Base-by-base conservation (phyloP, 1,284 basidiomycete species). In the Trichosporon faecale region DNA sequence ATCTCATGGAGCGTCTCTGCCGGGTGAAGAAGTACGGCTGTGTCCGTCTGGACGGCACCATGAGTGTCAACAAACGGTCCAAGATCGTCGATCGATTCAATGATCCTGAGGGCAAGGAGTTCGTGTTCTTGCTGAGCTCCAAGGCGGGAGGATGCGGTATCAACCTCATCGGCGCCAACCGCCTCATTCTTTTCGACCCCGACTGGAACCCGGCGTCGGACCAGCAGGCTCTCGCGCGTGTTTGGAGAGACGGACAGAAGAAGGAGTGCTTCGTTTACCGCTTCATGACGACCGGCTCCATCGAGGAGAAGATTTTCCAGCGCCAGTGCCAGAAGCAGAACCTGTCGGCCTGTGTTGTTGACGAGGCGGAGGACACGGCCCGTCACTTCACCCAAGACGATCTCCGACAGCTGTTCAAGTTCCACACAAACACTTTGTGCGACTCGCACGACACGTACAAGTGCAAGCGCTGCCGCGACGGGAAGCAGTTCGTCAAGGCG, bases 201-300 rank as follows among this genome's bases (percentile, higher is more conserved):
- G 95, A 98, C 80, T 98, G 96, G 95, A 98, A 98, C 78, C 96
- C 95, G 23, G 95, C 96, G 5, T 94, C 95, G 44, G 96, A 99
- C 82, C 97, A 99, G 82, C 97, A 99, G 83, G 96, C 96, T 9
- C 87, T 99, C 5, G 96, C 96, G 49, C 93, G 96, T 83, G 96
- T 99, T 1, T 99, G 96, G 96, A 92, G 97, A 86, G 96, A 99
- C 79, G 96, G 96, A 0, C 96, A 99, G 83, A 99, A 98, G 89
- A 99, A 99, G 89, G 94, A 96, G 84, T 98, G 95, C 81, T 99
- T 98, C 76, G 96, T 98, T 2, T 99, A 99, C 80, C 93, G 96
- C 23, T 99, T 98, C 84, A 95, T 98, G 77, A 92, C 94, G 1
- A 97, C 96, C 0, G 96, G 96, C 0, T 97, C 95, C 1, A 98